Percentiles rank a stretch among this genome's conserved stretches.
phyloP scores from a whole-genome alignment of 495 filamentous ascomycete genomes.

The Annulohypoxylon maeteangense region DNA sequence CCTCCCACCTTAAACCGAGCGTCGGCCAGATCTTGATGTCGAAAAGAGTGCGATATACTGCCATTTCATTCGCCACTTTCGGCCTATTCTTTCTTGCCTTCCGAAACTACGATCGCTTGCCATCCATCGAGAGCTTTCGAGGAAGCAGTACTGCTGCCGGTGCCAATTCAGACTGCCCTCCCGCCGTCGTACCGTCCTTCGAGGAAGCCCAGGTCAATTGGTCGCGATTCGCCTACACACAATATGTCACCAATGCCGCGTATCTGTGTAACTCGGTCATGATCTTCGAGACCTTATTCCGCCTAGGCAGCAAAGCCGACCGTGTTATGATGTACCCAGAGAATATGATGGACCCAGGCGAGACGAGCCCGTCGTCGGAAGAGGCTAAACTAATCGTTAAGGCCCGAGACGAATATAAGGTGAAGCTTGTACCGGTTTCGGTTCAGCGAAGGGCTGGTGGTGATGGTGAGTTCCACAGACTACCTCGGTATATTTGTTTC shows the following conservation, averaged over 20 bases:
- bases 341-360: constrained; percentile 57
- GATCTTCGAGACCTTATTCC: constrained; percentile 73
- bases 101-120: constrained; percentile 47
- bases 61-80: constrained; percentile 38
- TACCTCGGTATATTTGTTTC: not conserved
- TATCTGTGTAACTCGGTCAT: constrained; percentile 83
- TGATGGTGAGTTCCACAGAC: constrained; percentile 48
- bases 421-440: constrained; percentile 67
- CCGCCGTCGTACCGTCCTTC: constrained; percentile 43
- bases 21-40: constrained; percentile 47
- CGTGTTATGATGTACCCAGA: constrained; percentile 74
- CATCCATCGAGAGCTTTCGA: constrained; percentile 43
- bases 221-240: constrained; percentile 73
- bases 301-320: constrained; percentile 70
- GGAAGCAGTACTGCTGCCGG: constrained; percentile 15
- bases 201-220: constrained; percentile 58
- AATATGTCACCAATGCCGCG: constrained; percentile 74
- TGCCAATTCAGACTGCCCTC: constrained; percentile 43
- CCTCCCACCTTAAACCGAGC: constrained; percentile 47
- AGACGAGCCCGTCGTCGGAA: constrained; percentile 51
- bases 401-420: constrained; percentile 70
- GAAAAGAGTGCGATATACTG: constrained; percentile 46
- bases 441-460: constrained; percentile 61
- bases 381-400: constrained; percentile 67
- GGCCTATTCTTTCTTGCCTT: constrained; percentile 46